A percentile compares a stretch with the other conserved stretches of the same genome.
Conservation (phyloP, 2,329 filamentous ascomycete genomes). For the Trichophyton mentagrophytes region DNA sequence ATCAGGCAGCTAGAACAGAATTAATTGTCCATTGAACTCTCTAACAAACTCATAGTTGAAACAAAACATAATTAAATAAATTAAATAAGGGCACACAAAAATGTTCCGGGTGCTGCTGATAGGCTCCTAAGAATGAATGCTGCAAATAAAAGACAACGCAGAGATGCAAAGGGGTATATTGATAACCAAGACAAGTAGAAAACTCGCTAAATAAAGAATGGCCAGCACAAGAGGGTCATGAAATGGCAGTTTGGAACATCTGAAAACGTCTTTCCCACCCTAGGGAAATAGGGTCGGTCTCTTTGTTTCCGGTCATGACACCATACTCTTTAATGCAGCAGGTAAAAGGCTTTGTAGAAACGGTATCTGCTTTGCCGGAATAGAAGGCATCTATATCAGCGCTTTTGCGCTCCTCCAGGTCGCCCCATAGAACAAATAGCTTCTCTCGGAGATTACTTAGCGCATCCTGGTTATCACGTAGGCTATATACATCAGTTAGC, state of each 20-base stretch:
- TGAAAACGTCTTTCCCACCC: slow-evolving; percentile 53
- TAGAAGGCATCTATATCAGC: slow-evolving; percentile 18
- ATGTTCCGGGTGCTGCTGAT: too few relatives aligned
- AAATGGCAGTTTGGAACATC: slow-evolving; percentile 52
- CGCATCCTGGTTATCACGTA: slow-evolving; percentile 41
- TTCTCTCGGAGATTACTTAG: slow-evolving; percentile 51
- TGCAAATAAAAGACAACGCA: neutral
- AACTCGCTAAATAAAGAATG: neutral
- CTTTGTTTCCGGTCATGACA: slow-evolving; percentile 22
- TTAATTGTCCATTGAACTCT: neutral
- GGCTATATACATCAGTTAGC: slow-evolving; percentile 27
- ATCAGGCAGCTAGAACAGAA: neutral
- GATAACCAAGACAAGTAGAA: neutral
- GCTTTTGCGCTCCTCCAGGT: slow-evolving; percentile 59
- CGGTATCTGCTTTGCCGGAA: slow-evolving; percentile 13
- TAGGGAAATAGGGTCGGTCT: slow-evolving; percentile 18
- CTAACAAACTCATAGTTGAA: neutral
- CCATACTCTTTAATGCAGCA: slow-evolving; percentile 65
- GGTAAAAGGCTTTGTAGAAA: slow-evolving; percentile 49
- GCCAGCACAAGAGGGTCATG: slow-evolving; percentile 2
- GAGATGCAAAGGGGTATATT: neutral
- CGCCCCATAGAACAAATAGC: slow-evolving; percentile 72
- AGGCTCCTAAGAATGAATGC: neutral
- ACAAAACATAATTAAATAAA: too few relatives aligned
- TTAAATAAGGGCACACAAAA: too few relatives aligned